A percentile compares a stretch with the other conserved stretches of the same genome.
Evolutionary conservation across 306 rosid species (phyloP).

Genomic region (Sicyos edulis): DNA sequence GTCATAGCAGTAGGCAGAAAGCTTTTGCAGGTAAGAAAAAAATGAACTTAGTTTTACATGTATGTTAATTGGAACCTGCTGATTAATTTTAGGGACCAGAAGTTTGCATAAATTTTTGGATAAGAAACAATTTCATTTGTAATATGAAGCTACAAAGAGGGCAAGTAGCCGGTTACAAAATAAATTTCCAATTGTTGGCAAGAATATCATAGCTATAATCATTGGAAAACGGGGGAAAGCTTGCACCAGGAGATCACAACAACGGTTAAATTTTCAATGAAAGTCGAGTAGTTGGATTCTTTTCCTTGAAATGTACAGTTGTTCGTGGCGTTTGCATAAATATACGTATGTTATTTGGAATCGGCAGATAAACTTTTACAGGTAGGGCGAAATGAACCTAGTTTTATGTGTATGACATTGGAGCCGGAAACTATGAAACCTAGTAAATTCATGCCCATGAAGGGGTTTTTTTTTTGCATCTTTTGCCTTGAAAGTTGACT

Average conservation of each 20-base stretch:
- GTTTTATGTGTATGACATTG: neutral
- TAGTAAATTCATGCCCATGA: conserved; percentile 1
- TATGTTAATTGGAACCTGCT: neutral
- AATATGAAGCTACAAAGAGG: too few species aligned
- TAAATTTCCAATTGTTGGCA: too few species aligned
- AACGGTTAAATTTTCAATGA: too few species aligned
- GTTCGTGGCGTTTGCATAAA: too few species aligned
- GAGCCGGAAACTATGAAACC: neutral
- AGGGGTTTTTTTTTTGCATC: neutral
- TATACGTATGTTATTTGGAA: too few species aligned
- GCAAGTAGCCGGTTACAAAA: too few species aligned
- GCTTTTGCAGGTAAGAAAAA: conserved; percentile 62
- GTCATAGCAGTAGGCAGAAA: conserved; percentile 65
- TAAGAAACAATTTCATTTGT: too few species aligned
- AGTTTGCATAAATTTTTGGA: neutral
- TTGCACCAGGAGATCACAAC: too few species aligned
- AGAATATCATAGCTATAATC: too few species aligned
- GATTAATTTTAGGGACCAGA: neutral
- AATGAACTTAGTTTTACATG: neutral
- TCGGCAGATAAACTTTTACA: conserved; percentile 59
- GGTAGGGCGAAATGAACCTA: conserved; percentile 36
- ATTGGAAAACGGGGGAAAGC: too few species aligned
- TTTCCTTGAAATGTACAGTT: too few species aligned
- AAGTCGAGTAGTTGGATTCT: too few species aligned
- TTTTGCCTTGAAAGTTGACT: neutral